A percentile compares a stretch with the other conserved stretches of the same genome.
Evolutionary conservation across 257 asterid genomes (phyloP).

Genomic region (Nicotiana knightiana): DNA sequence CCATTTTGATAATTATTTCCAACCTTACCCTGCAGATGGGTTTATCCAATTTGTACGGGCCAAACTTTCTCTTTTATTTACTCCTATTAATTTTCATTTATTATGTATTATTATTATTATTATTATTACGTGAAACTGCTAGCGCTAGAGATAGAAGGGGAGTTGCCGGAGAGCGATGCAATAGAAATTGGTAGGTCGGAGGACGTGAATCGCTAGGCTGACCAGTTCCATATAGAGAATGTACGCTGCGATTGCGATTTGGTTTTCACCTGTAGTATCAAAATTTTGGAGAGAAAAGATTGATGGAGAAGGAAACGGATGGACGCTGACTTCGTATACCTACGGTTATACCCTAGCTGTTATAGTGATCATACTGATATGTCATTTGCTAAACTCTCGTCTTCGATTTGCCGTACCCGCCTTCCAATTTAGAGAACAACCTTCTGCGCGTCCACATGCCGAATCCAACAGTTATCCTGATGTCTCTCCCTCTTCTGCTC

Average conservation of each 20-base stretch:
- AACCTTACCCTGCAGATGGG: background rate
- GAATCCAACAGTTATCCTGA: background rate
- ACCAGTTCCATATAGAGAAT: background rate
- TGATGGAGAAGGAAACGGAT: background rate
- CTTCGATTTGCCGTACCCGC: background rate
- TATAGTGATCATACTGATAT: constrained; percentile 16
- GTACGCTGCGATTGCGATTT: background rate
- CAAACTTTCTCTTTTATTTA: background rate
- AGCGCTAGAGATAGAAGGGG: background rate
- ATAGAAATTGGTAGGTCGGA: background rate
- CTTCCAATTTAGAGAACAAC: background rate
- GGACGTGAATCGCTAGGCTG: background rate
- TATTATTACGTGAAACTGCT: too few species aligned
- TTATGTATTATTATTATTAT: too few species aligned
- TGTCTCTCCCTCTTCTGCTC: background rate
- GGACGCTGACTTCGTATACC: background rate
- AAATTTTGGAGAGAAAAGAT: constrained; percentile 11
- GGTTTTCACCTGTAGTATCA: background rate
- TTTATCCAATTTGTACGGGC: background rate
- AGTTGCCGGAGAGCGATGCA: background rate
- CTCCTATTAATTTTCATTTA: background rate
- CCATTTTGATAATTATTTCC: too few species aligned
- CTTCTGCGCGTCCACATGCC: background rate
- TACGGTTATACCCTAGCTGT: constrained; percentile 17
- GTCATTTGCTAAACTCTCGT: constrained; percentile 14